Conservation (phyloP, 805 yeast genomes). For the Lachancea waltii region DNA sequence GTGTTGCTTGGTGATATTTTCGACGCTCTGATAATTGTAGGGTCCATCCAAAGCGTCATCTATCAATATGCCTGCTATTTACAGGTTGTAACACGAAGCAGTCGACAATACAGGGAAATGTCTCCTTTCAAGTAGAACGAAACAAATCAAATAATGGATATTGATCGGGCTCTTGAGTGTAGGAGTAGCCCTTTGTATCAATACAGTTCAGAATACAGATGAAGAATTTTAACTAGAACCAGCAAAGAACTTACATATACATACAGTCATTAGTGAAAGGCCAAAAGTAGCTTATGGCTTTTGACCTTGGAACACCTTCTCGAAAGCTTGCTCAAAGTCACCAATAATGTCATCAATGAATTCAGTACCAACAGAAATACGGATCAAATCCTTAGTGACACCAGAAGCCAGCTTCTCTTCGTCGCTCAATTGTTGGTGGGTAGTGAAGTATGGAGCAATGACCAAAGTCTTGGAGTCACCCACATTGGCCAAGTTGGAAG, state of each 20-base stretch:
- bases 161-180: too few species aligned
- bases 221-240: neutral
- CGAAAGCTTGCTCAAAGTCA: conserved; percentile 84
- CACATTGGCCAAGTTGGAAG: conserved; percentile 91
- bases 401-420: conserved; percentile 79
- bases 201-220: too few species aligned
- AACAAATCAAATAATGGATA: too few species aligned
- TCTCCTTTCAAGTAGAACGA: too few species aligned
- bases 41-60: too few species aligned
- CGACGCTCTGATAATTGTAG: too few species aligned
- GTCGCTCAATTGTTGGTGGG: conserved; percentile 84
- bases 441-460: conserved; percentile 92
- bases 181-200: too few species aligned
- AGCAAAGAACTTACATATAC: neutral
- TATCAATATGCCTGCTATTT: too few species aligned
- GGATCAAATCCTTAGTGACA: conserved; percentile 80
- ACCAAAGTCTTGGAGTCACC: conserved; percentile 95
- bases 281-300: conserved; percentile 2
- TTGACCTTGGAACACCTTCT: conserved; percentile 42
- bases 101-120: too few species aligned
- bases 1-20: too few species aligned
- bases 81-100: too few species aligned
- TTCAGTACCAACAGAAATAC: conserved; percentile 90
- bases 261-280: neutral
- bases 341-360: conserved; percentile 83